A percentile compares a stretch with the other conserved stretches of the same genome.
Conservation (phyloP, 331 rosid genomes). For the Malus hybrid region DNA sequence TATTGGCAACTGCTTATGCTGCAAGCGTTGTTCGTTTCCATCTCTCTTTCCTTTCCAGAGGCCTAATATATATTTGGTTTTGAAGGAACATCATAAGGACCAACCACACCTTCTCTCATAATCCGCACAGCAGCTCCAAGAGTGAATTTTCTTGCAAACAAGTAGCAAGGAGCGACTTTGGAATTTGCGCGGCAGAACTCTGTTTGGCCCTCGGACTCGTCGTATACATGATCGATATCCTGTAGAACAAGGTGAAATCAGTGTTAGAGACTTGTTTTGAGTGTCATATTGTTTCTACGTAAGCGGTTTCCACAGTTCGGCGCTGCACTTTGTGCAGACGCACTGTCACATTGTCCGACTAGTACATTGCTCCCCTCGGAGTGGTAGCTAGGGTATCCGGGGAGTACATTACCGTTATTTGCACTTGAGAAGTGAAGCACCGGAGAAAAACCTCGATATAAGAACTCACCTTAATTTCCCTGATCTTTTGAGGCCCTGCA, state of each 20-base stretch:
- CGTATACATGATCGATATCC: conserved; percentile 66
- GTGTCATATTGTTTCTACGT: no score
- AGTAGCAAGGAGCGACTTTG: conserved; percentile 57
- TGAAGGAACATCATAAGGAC: conserved; percentile 33
- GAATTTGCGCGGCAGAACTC: conserved; percentile 75
- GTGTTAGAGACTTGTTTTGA: not conserved
- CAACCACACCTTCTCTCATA: conserved; percentile 48
- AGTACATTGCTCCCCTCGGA: no score
- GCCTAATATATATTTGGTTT: not conserved
- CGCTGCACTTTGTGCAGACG: no score
- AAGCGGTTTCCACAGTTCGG: no score
- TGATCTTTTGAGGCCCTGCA: conserved; percentile 51
- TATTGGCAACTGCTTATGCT: not conserved
- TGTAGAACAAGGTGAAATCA: conserved; percentile 16
- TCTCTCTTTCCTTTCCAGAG: not conserved
- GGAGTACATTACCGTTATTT: no score
- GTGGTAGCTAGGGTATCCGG: no score
- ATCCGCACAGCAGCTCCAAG: conserved; percentile 86
- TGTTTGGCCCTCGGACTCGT: conserved; percentile 53
- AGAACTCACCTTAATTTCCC: conserved; percentile 58
- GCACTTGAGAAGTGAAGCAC: no score
- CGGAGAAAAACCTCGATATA: no score
- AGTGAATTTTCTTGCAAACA: conserved; percentile 85
- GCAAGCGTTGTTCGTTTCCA: not conserved
- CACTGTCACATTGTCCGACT: no score